phyloP scores from a whole-genome alignment of 2,329 filamentous ascomycete genomes.

The Aspergillus novoparasiticus region DNA sequence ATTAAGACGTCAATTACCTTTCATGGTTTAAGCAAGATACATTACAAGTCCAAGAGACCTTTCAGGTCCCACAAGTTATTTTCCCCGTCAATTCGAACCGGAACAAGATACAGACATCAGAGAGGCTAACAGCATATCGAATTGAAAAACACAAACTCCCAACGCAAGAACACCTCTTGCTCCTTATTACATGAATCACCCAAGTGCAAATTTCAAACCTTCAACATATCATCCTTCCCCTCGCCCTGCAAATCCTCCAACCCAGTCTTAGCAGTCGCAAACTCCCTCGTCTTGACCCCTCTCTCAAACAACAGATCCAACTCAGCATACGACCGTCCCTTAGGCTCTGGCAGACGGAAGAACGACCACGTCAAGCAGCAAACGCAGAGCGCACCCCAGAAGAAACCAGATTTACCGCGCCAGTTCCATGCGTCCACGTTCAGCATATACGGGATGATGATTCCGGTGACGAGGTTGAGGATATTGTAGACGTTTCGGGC shows the following conservation, averaged over 20 bases:
- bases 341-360: constrained; percentile 75
- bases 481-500: constrained; percentile 49
- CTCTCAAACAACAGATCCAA: constrained; percentile 78
- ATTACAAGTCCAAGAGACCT: background rate
- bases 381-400: constrained; percentile 76
- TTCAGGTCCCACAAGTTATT: background rate
- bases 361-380: constrained; percentile 74
- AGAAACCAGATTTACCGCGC: constrained; percentile 80
- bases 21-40: background rate
- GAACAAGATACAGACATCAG: background rate
- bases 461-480: constrained; percentile 55
- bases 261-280: constrained; percentile 4
- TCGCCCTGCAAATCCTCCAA: background rate
- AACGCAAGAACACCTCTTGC: background rate
- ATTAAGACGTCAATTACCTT: background rate
- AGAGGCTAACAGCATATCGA: background rate
- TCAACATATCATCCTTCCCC: background rate
- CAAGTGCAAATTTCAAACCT: background rate
- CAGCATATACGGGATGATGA: constrained; percentile 84
- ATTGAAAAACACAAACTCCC: background rate
- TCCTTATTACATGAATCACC: background rate
- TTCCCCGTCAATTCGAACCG: background rate
- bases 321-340: constrained; percentile 76
- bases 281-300: constrained; percentile 31
- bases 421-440: constrained; percentile 82